Evolutionary conservation across 2,329 filamentous ascomycete species (phyloP), one percentile per base, ranked within the genome.

Genomic region (Monilinia laxa): DNA sequence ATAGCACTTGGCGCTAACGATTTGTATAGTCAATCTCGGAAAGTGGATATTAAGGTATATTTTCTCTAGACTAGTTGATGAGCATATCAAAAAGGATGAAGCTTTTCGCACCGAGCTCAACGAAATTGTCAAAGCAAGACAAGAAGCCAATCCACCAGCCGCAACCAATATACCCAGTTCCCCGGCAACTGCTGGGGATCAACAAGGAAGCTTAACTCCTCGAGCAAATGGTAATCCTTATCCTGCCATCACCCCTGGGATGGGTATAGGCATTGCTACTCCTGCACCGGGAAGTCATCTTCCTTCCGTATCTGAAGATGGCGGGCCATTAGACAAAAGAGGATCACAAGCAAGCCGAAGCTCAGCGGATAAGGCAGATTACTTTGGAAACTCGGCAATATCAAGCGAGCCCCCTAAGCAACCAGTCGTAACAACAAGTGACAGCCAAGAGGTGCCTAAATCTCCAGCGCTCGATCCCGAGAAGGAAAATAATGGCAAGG

Each of bases 11-110:
- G 73, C 76, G 67, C 76, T 69, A 38, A n/a, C 31, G 45, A 51
- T 45, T n/a, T 16, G n/a, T 20, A 35, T 70, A 95, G 91, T 98
- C 77, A 98, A 97, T 75, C 87, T 98, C 56, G 95, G 95, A 11
- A 97, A 96, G 81, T 99, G 95, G 95, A 87, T 98, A 56, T 80
- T 99, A 68, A 87, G 95, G 45, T 96, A 97, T 77, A 83, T 99
- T 0, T 99, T 99, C 79, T 88, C 90, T 12, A 90, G 90, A 65
- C 82, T 98, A 53, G 90, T 99, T 64, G 91, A 96, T 68, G 93
- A 97, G 77, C 92, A 98, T 77, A 90, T 97, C 71, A 88, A 85
- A 70, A 87, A 92, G 63, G 95, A 99, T 74, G 87, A 91, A 74
- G 81, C 79, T 0, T 87, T 90, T 75, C 86, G 94, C n/a, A 82